These are phyloP conservation scores for Colletotrichum siamense DNA, from an alignment of 2,329 filamentous ascomycete species.

Conservation along the genomic window DNA sequence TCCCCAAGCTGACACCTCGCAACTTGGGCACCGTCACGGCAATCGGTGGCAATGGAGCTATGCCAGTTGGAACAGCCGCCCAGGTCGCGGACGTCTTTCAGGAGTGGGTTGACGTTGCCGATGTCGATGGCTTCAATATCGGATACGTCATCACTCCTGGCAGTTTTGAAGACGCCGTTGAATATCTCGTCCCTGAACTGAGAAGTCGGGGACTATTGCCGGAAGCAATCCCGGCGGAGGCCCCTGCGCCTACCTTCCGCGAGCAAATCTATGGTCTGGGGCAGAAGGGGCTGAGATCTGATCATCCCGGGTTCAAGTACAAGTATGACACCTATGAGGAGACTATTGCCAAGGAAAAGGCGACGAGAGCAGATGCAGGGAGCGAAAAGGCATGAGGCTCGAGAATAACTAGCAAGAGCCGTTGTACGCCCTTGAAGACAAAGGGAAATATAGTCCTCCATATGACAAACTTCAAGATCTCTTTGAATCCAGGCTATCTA, in stretches of 20 bases:
- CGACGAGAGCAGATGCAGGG: neutral
- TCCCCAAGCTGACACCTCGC: slow-evolving; percentile 47
- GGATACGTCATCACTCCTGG: slow-evolving; percentile 48
- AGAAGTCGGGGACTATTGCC: slow-evolving; percentile 26
- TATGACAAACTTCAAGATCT: too few species aligned
- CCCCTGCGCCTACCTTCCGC: neutral
- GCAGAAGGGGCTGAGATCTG: neutral
- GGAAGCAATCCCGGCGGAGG: neutral
- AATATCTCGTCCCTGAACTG: slow-evolving; percentile 33
- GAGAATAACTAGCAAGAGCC: neutral
- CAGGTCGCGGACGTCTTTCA: slow-evolving; percentile 51
- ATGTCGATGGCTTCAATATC: slow-evolving; percentile 46
- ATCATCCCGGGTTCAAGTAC: slow-evolving; percentile 3
- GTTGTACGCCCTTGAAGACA: neutral
- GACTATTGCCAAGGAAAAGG: neutral
- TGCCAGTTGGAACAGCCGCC: slow-evolving; percentile 40
- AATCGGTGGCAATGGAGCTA: slow-evolving; percentile 42
- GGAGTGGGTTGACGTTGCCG: slow-evolving; percentile 46
- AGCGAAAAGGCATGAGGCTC: neutral
- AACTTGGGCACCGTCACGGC: slow-evolving; percentile 44
- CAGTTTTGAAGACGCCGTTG: slow-evolving; percentile 35
- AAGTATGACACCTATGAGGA: slow-evolving; percentile 7
- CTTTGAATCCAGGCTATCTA: too few species aligned
- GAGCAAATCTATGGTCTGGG: slow-evolving; percentile 4
- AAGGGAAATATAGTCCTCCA: neutral